Conservation (phyloP, 2,329 filamentous ascomycete species). For the Pseudocercospora ulei region DNA sequence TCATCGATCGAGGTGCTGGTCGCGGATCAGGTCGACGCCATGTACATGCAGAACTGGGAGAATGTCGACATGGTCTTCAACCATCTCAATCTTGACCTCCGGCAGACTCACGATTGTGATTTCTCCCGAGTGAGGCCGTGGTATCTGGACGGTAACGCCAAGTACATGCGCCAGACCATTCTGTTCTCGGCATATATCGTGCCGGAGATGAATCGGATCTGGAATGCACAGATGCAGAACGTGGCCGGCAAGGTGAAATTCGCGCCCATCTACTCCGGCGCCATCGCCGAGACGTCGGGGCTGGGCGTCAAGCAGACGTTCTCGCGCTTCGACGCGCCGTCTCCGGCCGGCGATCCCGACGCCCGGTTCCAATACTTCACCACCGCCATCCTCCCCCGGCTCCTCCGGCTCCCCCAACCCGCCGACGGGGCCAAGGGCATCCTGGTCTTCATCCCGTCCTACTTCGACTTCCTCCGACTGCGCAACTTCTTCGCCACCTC, state of each 20-base stretch:
- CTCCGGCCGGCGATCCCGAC: slow-evolving; percentile 68
- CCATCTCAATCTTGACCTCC: slow-evolving; percentile 82
- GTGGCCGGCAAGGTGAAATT: slow-evolving; percentile 69
- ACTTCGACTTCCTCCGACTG: slow-evolving; percentile 88
- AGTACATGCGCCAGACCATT: slow-evolving; percentile 74
- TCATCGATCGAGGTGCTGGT: slow-evolving; percentile 86
- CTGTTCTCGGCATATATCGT: slow-evolving; percentile 74
- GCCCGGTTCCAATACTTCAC: slow-evolving; percentile 85
- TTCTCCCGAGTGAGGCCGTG: slow-evolving; percentile 81
- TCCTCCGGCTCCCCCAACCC: slow-evolving; percentile 59
- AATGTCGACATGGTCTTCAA: slow-evolving; percentile 87
- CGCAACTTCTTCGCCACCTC: slow-evolving; percentile 83
- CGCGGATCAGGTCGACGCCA: slow-evolving; percentile 82
- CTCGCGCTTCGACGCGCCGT: slow-evolving; percentile 65
- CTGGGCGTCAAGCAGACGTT: slow-evolving; percentile 77
- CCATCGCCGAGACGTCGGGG: slow-evolving; percentile 47
- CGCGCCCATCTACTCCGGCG: slow-evolving; percentile 55
- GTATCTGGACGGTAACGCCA: slow-evolving; percentile 84
- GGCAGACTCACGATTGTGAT: slow-evolving; percentile 73
- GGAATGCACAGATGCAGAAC: slow-evolving; percentile 67
- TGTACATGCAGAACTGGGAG: slow-evolving; percentile 98
- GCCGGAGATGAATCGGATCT: slow-evolving; percentile 74
- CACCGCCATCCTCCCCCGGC: slow-evolving; percentile 63
- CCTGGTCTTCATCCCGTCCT: slow-evolving; percentile 81
- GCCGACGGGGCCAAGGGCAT: slow-evolving; percentile 51